Percentiles rank a stretch among this genome's conserved stretches.
These are phyloP conservation scores for Aphanomyces euteiches DNA, from an alignment of 352 stramenopile genomes.

Conservation along the genomic window DNA sequence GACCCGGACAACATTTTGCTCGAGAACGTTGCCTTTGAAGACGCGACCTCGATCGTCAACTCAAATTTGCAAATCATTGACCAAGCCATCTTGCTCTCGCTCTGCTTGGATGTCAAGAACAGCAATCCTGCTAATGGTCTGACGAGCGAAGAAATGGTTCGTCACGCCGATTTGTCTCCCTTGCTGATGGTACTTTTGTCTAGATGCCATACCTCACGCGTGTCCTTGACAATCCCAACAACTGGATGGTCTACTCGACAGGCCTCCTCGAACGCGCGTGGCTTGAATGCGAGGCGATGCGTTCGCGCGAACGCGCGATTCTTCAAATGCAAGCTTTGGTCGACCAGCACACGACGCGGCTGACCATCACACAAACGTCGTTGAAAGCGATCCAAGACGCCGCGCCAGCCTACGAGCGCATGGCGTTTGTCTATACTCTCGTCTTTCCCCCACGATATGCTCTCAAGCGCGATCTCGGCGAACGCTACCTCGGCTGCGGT, in stretches of 20 bases:
- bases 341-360: constrained; percentile 92
- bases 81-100: constrained; percentile 87
- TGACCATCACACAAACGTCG: constrained; percentile 88
- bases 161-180: not conserved
- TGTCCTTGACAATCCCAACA: constrained; percentile 90
- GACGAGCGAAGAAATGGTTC: constrained; percentile 91
- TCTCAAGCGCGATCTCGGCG: constrained; percentile 90
- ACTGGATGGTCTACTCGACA: constrained; percentile 97
- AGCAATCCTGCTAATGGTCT: constrained; percentile 93
- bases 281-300: constrained; percentile 92
- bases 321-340: constrained; percentile 96
- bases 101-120: constrained; percentile 97
- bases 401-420: constrained; percentile 84
- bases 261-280: constrained; percentile 89
- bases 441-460: constrained; percentile 92
- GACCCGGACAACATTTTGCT: constrained; percentile 87
- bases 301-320: constrained; percentile 91
- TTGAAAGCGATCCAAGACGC: constrained; percentile 85
- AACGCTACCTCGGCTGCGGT: constrained; percentile 90
- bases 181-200: not conserved
- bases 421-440: constrained; percentile 89
- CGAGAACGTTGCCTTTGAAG: constrained; percentile 88
- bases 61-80: constrained; percentile 74
- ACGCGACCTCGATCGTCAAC: constrained; percentile 55
- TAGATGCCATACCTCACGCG: constrained; percentile 87